Evolutionary conservation across 1,284 basidiomycete genomes (phyloP).

Genomic region (Meripilus lineatus): DNA sequence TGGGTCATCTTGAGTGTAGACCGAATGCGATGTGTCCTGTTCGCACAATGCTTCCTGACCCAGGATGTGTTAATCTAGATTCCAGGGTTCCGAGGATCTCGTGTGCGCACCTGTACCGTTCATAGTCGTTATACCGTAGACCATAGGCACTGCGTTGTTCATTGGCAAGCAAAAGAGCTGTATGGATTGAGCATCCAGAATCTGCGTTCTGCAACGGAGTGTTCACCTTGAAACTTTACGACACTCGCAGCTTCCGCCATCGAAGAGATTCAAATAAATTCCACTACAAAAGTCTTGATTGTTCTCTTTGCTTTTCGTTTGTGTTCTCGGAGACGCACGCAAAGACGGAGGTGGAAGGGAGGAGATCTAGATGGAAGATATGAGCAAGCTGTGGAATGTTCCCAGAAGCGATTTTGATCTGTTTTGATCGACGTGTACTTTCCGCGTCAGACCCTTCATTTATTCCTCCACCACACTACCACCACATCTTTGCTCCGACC

Average conservation of each 20-base stretch:
- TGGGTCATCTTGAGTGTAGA: constrained; percentile 82
- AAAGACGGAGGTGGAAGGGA: background rate
- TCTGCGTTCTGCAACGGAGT: background rate
- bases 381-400: constrained; percentile 1
- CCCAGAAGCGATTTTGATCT: too few relatives aligned
- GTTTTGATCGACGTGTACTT: too few relatives aligned
- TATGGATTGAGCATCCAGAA: too few relatives aligned
- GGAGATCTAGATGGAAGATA: background rate
- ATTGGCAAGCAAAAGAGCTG: constrained; percentile 80
- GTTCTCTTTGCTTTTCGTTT: background rate
- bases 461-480: too few relatives aligned
- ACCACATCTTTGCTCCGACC: too few relatives aligned
- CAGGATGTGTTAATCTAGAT: background rate
- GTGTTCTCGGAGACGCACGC: too few relatives aligned
- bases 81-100: background rate
- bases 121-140: constrained; percentile 83
- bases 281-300: too few relatives aligned
- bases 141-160: constrained; percentile 91
- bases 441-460: too few relatives aligned
- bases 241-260: too few relatives aligned
- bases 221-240: constrained; percentile 20
- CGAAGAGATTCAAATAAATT: too few relatives aligned
- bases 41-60: constrained; percentile 82
- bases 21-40: constrained; percentile 85
- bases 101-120: constrained; percentile 69